Conservation (phyloP, 2,329 filamentous ascomycete genomes). For the Colletotrichum euphorbiae region DNA sequence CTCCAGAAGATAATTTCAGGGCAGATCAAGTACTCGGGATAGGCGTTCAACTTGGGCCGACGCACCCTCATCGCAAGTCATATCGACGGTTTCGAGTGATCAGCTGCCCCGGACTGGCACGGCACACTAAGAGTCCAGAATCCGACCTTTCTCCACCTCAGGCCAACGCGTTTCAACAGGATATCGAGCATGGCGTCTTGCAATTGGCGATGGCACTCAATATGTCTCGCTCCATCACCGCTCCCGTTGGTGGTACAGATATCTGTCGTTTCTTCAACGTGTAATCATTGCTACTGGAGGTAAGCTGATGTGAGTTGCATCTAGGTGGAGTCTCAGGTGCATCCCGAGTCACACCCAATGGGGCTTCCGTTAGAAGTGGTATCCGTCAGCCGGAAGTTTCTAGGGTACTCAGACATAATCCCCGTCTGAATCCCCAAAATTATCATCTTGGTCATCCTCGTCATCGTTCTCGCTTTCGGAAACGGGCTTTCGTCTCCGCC, state of each 20-base stretch:
- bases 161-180: slow-evolving; percentile 6
- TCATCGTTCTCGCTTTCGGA: slow-evolving; percentile 35
- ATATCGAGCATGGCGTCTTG: neutral
- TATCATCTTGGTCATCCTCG: slow-evolving; percentile 27
- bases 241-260: neutral
- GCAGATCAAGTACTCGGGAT: too few relatives aligned
- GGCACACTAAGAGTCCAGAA: slow-evolving; percentile 5
- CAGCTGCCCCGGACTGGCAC: slow-evolving; percentile 5
- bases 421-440: slow-evolving; percentile 31
- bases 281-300: neutral
- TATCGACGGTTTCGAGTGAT: slow-evolving; percentile 1
- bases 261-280: neutral
- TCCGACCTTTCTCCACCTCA: neutral
- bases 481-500: slow-evolving; percentile 22
- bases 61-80: too few relatives aligned
- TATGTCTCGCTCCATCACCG: neutral
- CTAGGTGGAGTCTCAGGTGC: neutral
- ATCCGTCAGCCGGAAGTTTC: too few relatives aligned
- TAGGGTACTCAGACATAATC: slow-evolving; percentile 19
- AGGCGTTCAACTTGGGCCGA: too few relatives aligned
- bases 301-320: neutral
- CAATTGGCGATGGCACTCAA: neutral
- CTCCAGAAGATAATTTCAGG: neutral
- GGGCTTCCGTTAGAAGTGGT: too few relatives aligned
- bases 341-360: neutral